Evolutionary conservation across 163 green algal species (phyloP), one percentile per base, ranked within the genome.

Genomic region (Trebouxiophyceae sp.): DNA sequence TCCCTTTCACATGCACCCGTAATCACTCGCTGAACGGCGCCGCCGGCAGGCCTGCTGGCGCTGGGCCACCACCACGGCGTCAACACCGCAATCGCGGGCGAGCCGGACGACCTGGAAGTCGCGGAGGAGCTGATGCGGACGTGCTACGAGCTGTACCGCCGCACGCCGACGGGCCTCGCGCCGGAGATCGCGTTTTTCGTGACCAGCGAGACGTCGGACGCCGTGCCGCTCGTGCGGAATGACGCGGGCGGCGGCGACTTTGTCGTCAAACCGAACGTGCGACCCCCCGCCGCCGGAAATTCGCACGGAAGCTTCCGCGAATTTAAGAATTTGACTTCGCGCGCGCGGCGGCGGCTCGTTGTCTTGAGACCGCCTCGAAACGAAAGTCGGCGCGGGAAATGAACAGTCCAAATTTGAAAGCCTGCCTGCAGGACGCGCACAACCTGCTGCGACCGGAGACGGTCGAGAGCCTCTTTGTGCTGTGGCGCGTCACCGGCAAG

Each of bases 361-460:
- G n/a, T n/a, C n/a, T n/a, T n/a, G n/a, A n/a, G n/a, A n/a, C n/a
- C n/a, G n/a, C n/a, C n/a, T n/a, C n/a, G n/a, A n/a, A n/a, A n/a
- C n/a, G n/a, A n/a, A n/a, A n/a, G n/a, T n/a, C n/a, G n/a, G n/a
- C n/a, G n/a, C n/a, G n/a, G n/a, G n/a, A n/a, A n/a, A n/a, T n/a
- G n/a, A n/a, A n/a, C n/a, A n/a, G n/a, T n/a, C n/a, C n/a, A n/a
- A n/a, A n/a, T n/a, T n/a, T n/a, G n/a, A n/a, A n/a, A n/a, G n/a
- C n/a, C n/a, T n/a, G n/a, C n/a, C n/a, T n/a, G n/a, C 63, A 68
- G 47, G 80, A 86, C 47, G 74, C 74, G 0, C 77, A 91, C 61
- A 93, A 92, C 68, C 74, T 96, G 63, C 81, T 98, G 71, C 79
- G 92, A 3, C 93, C 92, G 1, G 92, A 98, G 74, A 87, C 88